A percentile compares a stretch with the other conserved stretches of the same genome.
Conservation (phyloP, 129 eudicot genomes). For the Arctium minus region DNA sequence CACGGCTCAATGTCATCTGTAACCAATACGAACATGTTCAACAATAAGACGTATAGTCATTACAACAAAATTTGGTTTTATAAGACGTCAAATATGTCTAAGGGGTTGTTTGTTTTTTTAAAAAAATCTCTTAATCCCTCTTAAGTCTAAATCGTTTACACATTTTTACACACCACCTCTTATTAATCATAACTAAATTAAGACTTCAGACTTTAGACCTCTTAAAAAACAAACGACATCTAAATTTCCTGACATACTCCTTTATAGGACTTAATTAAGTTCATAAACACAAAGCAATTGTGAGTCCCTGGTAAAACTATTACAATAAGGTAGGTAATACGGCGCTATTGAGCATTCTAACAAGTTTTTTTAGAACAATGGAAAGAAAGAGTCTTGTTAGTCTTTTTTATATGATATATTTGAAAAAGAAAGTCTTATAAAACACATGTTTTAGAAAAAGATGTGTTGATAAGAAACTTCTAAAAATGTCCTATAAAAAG, state of each 20-base stretch:
- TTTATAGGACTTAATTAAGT: neutral
- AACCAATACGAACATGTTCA: constrained; percentile 3
- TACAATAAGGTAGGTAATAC: too few species aligned
- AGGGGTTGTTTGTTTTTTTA: too few species aligned
- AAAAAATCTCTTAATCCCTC: too few species aligned
- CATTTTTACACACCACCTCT: too few species aligned
- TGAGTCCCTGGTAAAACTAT: too few species aligned
- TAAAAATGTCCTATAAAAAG: neutral
- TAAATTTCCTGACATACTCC: neutral
- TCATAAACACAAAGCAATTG: too few species aligned
- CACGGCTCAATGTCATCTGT: constrained; percentile 70
- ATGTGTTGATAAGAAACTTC: neutral
- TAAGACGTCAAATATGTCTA: neutral
- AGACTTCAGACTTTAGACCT: too few species aligned
- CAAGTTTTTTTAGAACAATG: neutral
- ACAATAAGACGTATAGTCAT: neutral
- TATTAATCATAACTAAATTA: too few species aligned
- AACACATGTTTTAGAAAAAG: neutral
- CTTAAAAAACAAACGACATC: too few species aligned
- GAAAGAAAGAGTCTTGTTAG: neutral
- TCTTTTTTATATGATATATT: too few species aligned
- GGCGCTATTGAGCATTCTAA: neutral
- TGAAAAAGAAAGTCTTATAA: neutral
- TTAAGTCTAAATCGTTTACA: too few species aligned
- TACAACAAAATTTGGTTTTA: neutral